Evolutionary conservation across 1,284 basidiomycete species (phyloP), one percentile per base, ranked within the genome.

Genomic region (Cryptococcus jaspeensis): DNA sequence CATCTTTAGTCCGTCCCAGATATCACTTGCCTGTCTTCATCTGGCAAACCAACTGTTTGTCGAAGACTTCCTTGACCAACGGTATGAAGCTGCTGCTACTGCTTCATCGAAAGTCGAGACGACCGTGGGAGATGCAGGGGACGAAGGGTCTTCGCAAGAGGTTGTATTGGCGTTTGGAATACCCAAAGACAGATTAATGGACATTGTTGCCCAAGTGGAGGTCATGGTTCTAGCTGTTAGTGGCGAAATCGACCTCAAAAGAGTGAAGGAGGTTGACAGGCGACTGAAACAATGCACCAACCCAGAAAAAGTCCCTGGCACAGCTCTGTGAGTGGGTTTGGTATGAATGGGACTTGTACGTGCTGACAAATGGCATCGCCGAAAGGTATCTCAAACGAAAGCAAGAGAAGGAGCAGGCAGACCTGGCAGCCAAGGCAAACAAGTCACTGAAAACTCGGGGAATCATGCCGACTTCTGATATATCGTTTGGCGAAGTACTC

Each of bases 1-100:
- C 67, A 82, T 95, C 50, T 97, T 89, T 72, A 83, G 92, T 5
- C 94, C 95, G 0, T 87, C 91, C 2, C 95, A 98, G 78, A 94
- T 99, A 65, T 92, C 91, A 0, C 81, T 96, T n/a, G 89, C 92
- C 1, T 86, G 87, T 42, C 80, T 93, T 60, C 85, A 85, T 12
- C 76, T 90, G 11, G 84, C 83, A 5, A 81, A 86, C 22, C 82
- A 84, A 0, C 73, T 81, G 0, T 73, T 91, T 9, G 85, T 87
- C 1, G 76, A 81, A 25, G 77, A 80, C 50, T 97, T 81, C 80
- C 61, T 98, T 87, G 90, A 70, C 18, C 62, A 54, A 52, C 56
- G 59, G 50, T 75, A 75, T 49, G 57, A 76, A 5, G 60, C 50
- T 53, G 18, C 55, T 53, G 18, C 35, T 63, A 65, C 53, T 58